Percentiles rank a stretch among this genome's conserved stretches.
Evolutionary conservation across 345 rosid genomes (phyloP).

Genomic region (Clarkia xantiana): DNA sequence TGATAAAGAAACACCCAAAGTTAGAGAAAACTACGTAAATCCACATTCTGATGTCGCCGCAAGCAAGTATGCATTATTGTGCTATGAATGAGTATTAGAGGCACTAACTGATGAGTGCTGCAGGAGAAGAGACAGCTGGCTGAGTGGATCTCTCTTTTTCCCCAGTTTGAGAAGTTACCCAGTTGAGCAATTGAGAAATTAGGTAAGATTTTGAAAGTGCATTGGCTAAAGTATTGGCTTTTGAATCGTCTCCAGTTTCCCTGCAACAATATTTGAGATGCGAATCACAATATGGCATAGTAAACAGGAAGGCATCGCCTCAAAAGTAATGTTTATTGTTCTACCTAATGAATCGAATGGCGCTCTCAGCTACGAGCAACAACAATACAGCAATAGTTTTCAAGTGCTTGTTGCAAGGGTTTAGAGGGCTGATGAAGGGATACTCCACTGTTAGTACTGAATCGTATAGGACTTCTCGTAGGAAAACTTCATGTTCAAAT

Average conservation of each 20-base stretch:
- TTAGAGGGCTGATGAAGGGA: constrained; percentile 27
- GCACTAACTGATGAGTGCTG: constrained; percentile 51
- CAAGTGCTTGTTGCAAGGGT: constrained; percentile 16
- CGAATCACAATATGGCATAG: constrained; percentile 6
- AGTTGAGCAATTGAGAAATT: constrained; percentile 34
- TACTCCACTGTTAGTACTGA: constrained; percentile 30
- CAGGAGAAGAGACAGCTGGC: constrained; percentile 26
- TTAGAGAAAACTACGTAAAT: background rate
- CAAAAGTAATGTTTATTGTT: constrained; percentile 7
- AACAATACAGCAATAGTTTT: constrained; percentile 43
- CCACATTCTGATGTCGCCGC: background rate
- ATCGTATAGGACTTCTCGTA: constrained; percentile 33
- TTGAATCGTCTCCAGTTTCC: constrained; percentile 31
- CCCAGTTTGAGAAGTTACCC: constrained; percentile 30
- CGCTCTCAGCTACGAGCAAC: constrained; percentile 40
- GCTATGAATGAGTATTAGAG: constrained; percentile 6
- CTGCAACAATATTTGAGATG: constrained; percentile 20
- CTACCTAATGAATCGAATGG: constrained; percentile 35
- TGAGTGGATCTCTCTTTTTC: constrained; percentile 19
- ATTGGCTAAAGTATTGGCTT: constrained; percentile 23
- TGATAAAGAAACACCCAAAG: constrained; percentile 12
- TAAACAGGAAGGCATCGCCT: constrained; percentile 2
- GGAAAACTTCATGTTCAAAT: constrained; percentile 32
- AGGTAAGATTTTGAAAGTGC: constrained; percentile 36
- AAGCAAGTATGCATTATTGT: background rate